Evolutionary conservation across 2,329 filamentous ascomycete genomes (phyloP).

Genomic region (Beauveria caledonica): DNA sequence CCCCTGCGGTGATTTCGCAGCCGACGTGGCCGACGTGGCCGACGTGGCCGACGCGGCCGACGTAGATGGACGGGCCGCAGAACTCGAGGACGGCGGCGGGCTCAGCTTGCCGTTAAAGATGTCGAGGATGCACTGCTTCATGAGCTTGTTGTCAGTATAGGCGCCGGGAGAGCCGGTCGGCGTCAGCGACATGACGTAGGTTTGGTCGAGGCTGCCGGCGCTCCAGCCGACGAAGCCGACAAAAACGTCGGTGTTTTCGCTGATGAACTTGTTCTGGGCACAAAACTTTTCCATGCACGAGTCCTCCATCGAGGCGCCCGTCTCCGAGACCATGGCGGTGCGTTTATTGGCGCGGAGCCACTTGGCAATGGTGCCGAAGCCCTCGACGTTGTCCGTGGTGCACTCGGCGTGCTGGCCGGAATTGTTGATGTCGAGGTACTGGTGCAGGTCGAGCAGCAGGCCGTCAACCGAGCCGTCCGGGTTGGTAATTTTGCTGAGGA

Average conservation of each 20-base stretch:
- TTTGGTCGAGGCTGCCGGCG: conserved; percentile 34
- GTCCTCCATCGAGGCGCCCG: conserved; percentile 36
- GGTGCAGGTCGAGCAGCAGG: conserved; percentile 52
- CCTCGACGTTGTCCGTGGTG: conserved; percentile 43
- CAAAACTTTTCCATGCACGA: conserved; percentile 38
- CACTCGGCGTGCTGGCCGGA: conserved; percentile 45
- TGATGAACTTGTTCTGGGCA: conserved; percentile 38
- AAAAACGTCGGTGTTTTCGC: conserved; percentile 38
- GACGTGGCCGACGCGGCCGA: too few species aligned
- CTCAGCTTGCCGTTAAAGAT: conserved; percentile 22
- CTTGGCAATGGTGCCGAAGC: conserved; percentile 37
- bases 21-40: too few species aligned
- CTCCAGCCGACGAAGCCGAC: conserved; percentile 39
- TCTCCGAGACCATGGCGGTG: conserved; percentile 44
- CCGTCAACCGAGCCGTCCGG: conserved; percentile 48
- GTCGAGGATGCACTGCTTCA: conserved; percentile 34
- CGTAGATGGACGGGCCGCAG: not conserved
- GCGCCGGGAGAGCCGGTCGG: conserved; percentile 21
- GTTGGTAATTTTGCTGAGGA: conserved; percentile 46
- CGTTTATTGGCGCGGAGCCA: conserved; percentile 36
- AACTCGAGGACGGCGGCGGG: not conserved
- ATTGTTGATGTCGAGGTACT: conserved; percentile 52
- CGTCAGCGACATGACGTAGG: conserved; percentile 36
- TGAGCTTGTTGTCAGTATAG: conserved; percentile 31
- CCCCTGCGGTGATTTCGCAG: not conserved